These are phyloP conservation scores for Clonostachys rhizophaga DNA, from an alignment of 2,329 filamentous ascomycete genomes.

Conservation along the genomic window DNA sequence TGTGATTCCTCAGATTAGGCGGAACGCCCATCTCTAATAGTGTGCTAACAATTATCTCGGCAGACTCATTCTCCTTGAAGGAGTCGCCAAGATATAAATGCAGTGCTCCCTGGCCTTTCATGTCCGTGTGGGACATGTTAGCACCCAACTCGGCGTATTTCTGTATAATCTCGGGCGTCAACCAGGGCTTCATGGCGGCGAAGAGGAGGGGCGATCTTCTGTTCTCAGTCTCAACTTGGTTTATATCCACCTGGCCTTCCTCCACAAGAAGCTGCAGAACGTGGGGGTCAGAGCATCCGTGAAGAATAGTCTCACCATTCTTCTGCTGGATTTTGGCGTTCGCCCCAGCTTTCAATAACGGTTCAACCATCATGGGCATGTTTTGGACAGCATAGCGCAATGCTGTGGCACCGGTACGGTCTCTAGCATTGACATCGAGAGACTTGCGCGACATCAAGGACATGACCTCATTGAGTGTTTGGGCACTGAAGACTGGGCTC, in stretches of 20 bases:
- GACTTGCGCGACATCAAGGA: background rate
- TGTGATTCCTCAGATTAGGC: background rate
- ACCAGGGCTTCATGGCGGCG: no score
- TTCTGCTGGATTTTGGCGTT: background rate
- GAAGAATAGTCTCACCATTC: no score
- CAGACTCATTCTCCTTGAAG: no score
- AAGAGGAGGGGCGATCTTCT: background rate
- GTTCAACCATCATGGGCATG: background rate
- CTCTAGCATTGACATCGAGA: background rate
- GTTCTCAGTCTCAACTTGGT: background rate
- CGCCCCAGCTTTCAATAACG: background rate
- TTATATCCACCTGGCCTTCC: background rate
- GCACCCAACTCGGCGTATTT: background rate
- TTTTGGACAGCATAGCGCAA: no score
- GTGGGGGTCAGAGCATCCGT: background rate
- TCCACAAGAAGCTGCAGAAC: background rate
- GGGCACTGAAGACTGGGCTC: no score
- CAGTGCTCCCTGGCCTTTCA: background rate
- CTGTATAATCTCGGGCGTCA: no score
- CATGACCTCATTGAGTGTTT: background rate
- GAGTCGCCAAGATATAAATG: background rate
- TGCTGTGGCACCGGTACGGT: background rate
- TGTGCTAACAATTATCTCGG: background rate
- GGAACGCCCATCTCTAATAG: background rate
- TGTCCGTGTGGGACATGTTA: background rate